These are phyloP conservation scores for Laguncularia racemosa DNA, from an alignment of 345 rosid genomes.

Conservation along the genomic window DNA sequence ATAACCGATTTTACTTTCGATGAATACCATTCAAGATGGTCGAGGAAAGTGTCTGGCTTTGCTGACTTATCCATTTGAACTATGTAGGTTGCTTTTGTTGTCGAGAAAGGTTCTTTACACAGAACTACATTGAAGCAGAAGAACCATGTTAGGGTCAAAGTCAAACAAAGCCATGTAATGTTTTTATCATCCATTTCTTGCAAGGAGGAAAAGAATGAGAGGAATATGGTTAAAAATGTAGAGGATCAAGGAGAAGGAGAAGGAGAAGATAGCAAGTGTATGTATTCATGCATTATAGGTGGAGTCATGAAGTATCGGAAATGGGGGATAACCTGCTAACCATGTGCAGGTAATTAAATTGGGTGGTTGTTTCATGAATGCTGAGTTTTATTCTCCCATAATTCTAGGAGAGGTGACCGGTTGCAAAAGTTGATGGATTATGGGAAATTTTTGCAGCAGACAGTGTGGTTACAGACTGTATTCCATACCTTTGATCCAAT, in stretches of 20 bases:
- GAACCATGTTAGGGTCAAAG: slow-evolving; percentile 22
- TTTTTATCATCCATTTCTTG: slow-evolving; percentile 33
- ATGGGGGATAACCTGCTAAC: too few relatives aligned
- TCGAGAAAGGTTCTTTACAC: slow-evolving; percentile 13
- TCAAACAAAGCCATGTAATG: slow-evolving; percentile 33
- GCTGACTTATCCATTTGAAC: slow-evolving; percentile 84
- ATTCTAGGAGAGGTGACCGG: too few relatives aligned
- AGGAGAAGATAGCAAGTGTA: background rate
- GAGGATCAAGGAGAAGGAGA: background rate
- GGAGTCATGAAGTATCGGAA: too few relatives aligned
- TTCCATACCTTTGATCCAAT: too few relatives aligned
- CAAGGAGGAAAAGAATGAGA: background rate
- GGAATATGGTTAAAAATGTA: background rate
- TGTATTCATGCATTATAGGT: too few relatives aligned
- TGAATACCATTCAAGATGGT: slow-evolving; percentile 70
- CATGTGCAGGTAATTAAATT: too few relatives aligned
- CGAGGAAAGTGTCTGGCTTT: slow-evolving; percentile 53
- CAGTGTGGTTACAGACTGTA: too few relatives aligned
- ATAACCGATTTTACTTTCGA: slow-evolving; percentile 49
- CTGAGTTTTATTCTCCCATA: too few relatives aligned
- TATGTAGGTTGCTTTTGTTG: slow-evolving; percentile 54
- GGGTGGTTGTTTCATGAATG: too few relatives aligned
- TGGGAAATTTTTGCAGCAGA: too few relatives aligned
- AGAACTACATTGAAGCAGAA: slow-evolving; percentile 24
- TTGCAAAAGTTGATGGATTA: too few relatives aligned